Percentiles rank a stretch among this genome's conserved stretches.
phyloP scores from a whole-genome alignment of 306 rosid species.

The Prunus armeniaca region DNA sequence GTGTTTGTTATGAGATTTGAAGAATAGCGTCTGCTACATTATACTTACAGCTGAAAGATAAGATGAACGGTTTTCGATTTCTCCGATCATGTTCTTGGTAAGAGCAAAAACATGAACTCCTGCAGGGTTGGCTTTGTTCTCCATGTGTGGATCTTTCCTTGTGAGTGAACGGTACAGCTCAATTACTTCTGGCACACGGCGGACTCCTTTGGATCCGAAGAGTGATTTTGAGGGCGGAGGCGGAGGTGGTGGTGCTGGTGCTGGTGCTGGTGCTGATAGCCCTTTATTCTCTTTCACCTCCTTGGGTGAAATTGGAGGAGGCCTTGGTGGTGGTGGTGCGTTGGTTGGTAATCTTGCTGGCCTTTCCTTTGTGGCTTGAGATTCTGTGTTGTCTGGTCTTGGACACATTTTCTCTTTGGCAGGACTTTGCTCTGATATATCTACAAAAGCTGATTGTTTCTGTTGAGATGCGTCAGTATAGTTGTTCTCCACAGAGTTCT shows the following conservation, averaged over 20 bases:
- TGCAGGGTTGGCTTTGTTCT: conserved; percentile 41
- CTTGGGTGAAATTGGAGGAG: conserved; percentile 34
- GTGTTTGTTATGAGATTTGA: background rate
- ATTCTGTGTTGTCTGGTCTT: conserved; percentile 38
- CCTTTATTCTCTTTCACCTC: conserved; percentile 37
- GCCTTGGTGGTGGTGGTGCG: conserved; percentile 49
- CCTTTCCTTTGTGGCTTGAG: conserved; percentile 37
- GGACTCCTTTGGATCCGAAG: conserved; percentile 53
- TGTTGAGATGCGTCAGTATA: conserved; percentile 39
- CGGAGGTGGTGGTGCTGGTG: conserved; percentile 72
- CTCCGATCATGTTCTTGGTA: conserved; percentile 91
- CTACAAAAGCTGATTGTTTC: conserved; percentile 33
- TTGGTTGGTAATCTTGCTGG: conserved; percentile 28
- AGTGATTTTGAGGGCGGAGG: conserved; percentile 62
- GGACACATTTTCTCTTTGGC: conserved; percentile 28
- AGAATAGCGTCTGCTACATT: background rate
- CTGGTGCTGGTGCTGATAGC: conserved; percentile 39
- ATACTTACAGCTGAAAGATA: conserved; percentile 76
- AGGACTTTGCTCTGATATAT: conserved; percentile 29
- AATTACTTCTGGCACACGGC: conserved; percentile 86
- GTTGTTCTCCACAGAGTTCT: conserved; percentile 51
- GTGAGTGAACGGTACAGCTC: conserved; percentile 84
- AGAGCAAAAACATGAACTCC: conserved; percentile 62
- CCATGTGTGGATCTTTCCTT: conserved; percentile 57
- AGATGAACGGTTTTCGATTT: conserved; percentile 82